A percentile compares a stretch with the other conserved stretches of the same genome.
Evolutionary conservation across 306 rosid species (phyloP).

Genomic region (Canavalia ensiformis): DNA sequence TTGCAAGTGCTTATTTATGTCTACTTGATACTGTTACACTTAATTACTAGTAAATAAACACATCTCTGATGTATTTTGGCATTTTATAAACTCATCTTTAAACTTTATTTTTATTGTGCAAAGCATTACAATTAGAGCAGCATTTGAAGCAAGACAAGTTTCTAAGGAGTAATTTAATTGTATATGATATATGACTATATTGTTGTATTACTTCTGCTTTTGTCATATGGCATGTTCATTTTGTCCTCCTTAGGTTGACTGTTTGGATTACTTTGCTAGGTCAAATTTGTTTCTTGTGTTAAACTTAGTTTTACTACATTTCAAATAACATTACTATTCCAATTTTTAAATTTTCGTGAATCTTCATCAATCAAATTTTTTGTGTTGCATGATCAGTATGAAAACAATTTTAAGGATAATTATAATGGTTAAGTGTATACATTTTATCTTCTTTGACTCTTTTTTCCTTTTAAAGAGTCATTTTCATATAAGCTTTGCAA

Average conservation of each 20-base stretch:
- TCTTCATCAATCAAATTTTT: background rate
- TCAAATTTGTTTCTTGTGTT: conserved; percentile 16
- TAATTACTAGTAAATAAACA: background rate
- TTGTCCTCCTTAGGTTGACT: background rate
- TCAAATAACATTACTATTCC: background rate
- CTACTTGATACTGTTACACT: conserved; percentile 4
- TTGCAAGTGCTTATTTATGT: conserved; percentile 4
- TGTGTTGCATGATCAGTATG: background rate
- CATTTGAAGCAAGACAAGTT: conserved; percentile 22
- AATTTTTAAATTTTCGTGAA: conserved; percentile 1
- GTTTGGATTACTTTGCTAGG: conserved; percentile 21
- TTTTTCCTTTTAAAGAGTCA: conserved; percentile 11
- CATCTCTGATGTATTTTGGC: conserved; percentile 17
- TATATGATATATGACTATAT: background rate
- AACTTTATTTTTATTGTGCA: background rate
- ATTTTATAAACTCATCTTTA: conserved; percentile 1
- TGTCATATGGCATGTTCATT: background rate
- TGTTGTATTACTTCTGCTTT: background rate
- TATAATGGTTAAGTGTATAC: conserved; percentile 14
- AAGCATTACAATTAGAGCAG: background rate
- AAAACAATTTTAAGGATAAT: background rate
- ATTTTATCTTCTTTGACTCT: conserved; percentile 21
- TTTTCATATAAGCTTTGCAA: background rate
- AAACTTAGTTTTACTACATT: conserved; percentile 4
- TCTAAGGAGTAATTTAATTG: background rate